Evolutionary conservation across 768 basidiomycete species (phyloP).

Genomic region (Dioszegia crocea): DNA sequence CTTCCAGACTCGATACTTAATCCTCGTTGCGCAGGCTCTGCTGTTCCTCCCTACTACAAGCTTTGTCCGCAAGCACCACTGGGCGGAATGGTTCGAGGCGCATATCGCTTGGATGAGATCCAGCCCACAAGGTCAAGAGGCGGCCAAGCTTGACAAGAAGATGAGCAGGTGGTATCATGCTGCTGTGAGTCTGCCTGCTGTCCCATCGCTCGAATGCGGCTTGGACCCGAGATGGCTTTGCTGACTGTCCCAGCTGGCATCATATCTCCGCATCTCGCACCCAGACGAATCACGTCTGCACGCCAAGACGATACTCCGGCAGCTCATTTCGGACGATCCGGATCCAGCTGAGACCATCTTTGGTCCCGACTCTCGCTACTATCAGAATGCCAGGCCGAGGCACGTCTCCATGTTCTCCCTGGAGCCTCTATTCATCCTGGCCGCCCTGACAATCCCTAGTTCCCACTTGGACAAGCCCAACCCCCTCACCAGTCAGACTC

Average conservation of each 20-base stretch:
- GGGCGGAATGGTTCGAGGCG: slow-evolving; percentile 12
- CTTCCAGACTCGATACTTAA: slow-evolving; percentile 15
- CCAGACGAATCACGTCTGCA: slow-evolving; percentile 3
- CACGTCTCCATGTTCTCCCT: slow-evolving; percentile 23
- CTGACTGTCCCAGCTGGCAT: slow-evolving; percentile 4
- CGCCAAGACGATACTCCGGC: not conserved
- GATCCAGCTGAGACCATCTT: slow-evolving; percentile 2
- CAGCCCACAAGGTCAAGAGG: slow-evolving; percentile 5
- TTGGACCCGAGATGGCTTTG: not conserved
- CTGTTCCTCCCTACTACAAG: not conserved
- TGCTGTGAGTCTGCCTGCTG: not conserved
- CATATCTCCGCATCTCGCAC: slow-evolving; percentile 7
- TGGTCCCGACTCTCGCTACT: not conserved
- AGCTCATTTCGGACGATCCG: not conserved
- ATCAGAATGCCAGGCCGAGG: slow-evolving; percentile 5
- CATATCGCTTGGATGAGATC: slow-evolving; percentile 16
- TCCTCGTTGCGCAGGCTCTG: slow-evolving; percentile 17
- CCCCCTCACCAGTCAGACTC: not conserved
- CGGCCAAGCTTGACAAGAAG: slow-evolving; percentile 9
- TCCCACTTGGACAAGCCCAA: not conserved
- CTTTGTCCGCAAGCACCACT: not conserved
- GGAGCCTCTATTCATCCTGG: slow-evolving; percentile 18
- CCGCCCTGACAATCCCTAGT: not conserved
- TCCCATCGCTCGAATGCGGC: not conserved
- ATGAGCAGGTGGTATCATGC: slow-evolving; percentile 26